A percentile compares a stretch with the other conserved stretches of the same genome.
Evolutionary conservation across 2,329 filamentous ascomycete species (phyloP).

Genomic region (Coleophoma eucalyptorum): DNA sequence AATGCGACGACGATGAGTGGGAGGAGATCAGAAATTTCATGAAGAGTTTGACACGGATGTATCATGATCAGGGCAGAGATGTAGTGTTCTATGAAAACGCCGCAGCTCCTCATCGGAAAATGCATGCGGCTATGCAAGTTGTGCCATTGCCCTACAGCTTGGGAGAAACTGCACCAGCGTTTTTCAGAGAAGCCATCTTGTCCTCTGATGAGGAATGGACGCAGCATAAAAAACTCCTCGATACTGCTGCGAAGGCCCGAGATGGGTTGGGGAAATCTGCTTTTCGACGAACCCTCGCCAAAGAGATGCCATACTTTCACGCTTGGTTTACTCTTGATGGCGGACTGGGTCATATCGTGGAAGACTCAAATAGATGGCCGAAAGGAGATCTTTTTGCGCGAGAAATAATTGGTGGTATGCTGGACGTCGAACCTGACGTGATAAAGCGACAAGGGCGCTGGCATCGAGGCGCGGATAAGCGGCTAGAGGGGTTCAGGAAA

Average conservation of each 20-base stretch:
- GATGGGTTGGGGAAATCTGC: conserved; percentile 73
- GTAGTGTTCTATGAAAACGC: conserved; percentile 99
- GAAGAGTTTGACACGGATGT: conserved; percentile 92
- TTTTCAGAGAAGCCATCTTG: conserved; percentile 93
- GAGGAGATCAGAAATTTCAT: conserved; percentile 99
- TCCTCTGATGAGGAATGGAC: conserved; percentile 88
- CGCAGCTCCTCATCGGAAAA: conserved; percentile 70
- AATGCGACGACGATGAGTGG: conserved; percentile 99
- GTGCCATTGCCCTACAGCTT: conserved; percentile 87
- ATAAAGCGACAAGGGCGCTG: conserved; percentile 90
- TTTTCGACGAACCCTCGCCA: conserved; percentile 78
- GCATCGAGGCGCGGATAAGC: conserved; percentile 55
- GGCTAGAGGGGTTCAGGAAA: conserved; percentile 76
- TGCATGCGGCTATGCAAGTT: conserved; percentile 81
- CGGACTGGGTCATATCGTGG: conserved; percentile 87
- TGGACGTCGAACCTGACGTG: conserved; percentile 76
- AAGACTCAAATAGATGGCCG: conserved; percentile 83
- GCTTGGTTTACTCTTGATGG: conserved; percentile 94
- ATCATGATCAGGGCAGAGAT: conserved; percentile 86
- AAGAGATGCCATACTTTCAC: conserved; percentile 98
- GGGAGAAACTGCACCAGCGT: conserved; percentile 88
- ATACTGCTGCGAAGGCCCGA: conserved; percentile 66
- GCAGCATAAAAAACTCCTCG: conserved; percentile 92
- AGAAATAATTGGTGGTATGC: conserved; percentile 88
- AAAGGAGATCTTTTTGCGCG: conserved; percentile 88